Evolutionary conservation across 805 yeast species (phyloP).

Genomic region (Wickerhamiella nectarea): DNA sequence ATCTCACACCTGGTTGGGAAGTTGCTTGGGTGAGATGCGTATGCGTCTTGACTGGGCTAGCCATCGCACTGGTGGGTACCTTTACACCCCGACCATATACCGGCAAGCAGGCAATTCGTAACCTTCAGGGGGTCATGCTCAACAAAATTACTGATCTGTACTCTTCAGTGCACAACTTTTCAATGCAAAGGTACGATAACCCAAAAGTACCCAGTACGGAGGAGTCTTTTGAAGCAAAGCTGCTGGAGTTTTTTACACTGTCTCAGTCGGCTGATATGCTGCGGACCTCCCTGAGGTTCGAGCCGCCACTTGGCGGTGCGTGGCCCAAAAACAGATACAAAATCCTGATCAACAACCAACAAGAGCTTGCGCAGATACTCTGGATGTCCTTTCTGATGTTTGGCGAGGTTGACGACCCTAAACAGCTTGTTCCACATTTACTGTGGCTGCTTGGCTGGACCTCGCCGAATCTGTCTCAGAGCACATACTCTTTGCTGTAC

Average conservation of each 20-base stretch:
- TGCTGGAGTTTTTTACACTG: conserved; percentile 12
- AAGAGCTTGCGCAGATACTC: conserved; percentile 21
- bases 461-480: conserved; percentile 5
- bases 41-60: conserved; percentile 23
- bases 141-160: conserved; percentile 22
- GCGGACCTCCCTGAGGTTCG: conserved; percentile 20
- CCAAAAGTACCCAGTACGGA: conserved; percentile 16
- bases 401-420: conserved; percentile 19
- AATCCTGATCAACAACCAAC: conserved; percentile 19
- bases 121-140: conserved; percentile 19
- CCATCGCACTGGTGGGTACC: conserved; percentile 23
- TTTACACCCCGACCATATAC: conserved; percentile 24
- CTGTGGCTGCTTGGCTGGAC: conserved; percentile 12
- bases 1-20: conserved; percentile 21
- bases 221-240: conserved; percentile 17
- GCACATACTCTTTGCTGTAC: conserved; percentile 6
- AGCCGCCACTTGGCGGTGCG: conserved; percentile 25
- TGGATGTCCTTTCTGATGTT: conserved; percentile 20
- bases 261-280: conserved; percentile 16
- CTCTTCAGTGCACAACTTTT: conserved; percentile 23
- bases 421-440: conserved; percentile 4
- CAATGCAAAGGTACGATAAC: conserved; percentile 18
- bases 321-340: conserved; percentile 25
- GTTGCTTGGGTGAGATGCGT: conserved; percentile 27
- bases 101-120: conserved; percentile 23